Conservation (phyloP, 2,329 filamentous ascomycete species). For the Pseudocercospora musae region DNA sequence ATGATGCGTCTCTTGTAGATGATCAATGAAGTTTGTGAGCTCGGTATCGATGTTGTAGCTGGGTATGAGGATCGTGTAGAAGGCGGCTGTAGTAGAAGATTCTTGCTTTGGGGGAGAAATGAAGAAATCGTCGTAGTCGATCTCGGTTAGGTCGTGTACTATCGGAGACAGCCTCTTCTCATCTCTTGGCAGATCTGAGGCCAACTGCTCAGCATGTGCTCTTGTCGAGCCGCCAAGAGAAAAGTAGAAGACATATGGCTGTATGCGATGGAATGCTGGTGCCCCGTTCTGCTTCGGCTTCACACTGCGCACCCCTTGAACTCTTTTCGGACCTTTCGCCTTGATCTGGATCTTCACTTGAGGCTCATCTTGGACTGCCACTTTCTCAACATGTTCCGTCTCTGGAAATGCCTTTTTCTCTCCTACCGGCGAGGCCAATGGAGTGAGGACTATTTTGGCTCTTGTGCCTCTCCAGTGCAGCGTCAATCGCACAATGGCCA, state of each 20-base stretch:
- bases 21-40: slow-evolving; percentile 80
- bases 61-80: slow-evolving; percentile 83
- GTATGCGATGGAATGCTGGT: slow-evolving; percentile 42
- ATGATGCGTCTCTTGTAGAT: slow-evolving; percentile 88
- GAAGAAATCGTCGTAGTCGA: slow-evolving; percentile 93
- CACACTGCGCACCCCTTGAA: slow-evolving; percentile 29
- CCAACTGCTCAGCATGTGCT: slow-evolving; percentile 63
- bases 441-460: slow-evolving; percentile 23
- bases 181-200: slow-evolving; percentile 48
- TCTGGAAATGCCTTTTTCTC: slow-evolving; percentile 18
- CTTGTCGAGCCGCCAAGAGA: slow-evolving; percentile 83
- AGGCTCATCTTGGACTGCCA: background rate
- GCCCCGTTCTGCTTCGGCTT: slow-evolving; percentile 17
- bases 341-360: slow-evolving; percentile 4
- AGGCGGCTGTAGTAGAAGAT: slow-evolving; percentile 53
- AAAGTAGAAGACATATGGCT: slow-evolving; percentile 82
- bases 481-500: slow-evolving; percentile 28
- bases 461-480: slow-evolving; percentile 27
- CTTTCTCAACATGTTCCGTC: background rate
- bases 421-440: slow-evolving; percentile 22
- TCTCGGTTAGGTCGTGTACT: slow-evolving; percentile 73
- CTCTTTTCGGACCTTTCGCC: slow-evolving; percentile 28
- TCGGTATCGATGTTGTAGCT: slow-evolving; percentile 96
- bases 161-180: slow-evolving; percentile 55
- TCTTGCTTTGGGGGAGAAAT: slow-evolving; percentile 72